Conservation (phyloP, 148 eudicot species). For the Rhododendron henanense region DNA sequence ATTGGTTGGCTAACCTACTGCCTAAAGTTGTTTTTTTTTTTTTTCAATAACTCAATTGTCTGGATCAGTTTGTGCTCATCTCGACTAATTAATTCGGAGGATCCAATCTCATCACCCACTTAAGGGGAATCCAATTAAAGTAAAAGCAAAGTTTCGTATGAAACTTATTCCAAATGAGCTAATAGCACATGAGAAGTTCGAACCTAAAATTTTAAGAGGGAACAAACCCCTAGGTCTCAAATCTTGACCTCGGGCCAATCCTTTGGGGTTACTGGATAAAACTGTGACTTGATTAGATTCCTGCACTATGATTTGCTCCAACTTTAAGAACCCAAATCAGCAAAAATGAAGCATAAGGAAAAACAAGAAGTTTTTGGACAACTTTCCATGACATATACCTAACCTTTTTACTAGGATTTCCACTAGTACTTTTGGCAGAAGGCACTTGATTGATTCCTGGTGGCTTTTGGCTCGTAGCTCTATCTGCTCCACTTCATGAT, state of each 20-base stretch:
- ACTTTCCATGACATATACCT: not conserved
- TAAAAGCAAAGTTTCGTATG: too few species aligned
- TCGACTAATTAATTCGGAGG: too few species aligned
- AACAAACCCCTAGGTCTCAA: not conserved
- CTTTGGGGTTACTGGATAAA: not conserved
- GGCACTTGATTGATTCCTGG: conserved; percentile 1
- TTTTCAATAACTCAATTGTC: too few species aligned
- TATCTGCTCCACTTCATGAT: not conserved
- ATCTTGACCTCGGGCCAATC: not conserved
- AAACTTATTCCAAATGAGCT: too few species aligned
- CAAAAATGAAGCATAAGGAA: not conserved
- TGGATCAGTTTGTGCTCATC: not conserved
- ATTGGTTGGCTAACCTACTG: not conserved
- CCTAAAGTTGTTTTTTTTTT: not conserved
- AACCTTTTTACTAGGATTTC: conserved; percentile 14
- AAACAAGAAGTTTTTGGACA: not conserved
- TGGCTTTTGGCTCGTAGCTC: not conserved
- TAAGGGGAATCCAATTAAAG: too few species aligned
- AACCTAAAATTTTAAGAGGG: too few species aligned
- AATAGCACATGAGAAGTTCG: not conserved
- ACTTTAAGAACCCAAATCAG: not conserved
- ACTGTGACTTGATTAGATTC: not conserved
- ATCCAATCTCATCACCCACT: too few species aligned
- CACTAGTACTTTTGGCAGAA: conserved; percentile 3
- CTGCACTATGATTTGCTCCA: not conserved